Conservation (phyloP, 495 filamentous ascomycete genomes). For the Pseudoneurospora amorphoporcata region DNA sequence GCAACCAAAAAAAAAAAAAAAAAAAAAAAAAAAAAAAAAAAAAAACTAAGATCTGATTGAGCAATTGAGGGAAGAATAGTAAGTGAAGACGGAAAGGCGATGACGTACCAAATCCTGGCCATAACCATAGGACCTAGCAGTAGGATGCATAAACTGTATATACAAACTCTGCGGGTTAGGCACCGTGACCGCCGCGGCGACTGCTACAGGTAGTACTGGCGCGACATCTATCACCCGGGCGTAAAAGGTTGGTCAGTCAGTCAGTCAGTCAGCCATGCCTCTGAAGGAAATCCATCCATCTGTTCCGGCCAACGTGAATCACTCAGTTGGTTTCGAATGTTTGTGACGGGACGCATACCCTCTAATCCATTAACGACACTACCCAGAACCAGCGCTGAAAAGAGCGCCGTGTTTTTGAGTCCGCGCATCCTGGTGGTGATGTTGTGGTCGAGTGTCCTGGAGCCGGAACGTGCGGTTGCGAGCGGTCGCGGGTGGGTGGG, state of each 20-base stretch:
- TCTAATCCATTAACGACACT: conserved; percentile 5
- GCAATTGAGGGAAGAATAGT: neutral
- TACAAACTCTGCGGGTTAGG: neutral
- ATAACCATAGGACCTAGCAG: neutral
- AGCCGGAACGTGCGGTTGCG: neutral
- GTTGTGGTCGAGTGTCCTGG: neutral
- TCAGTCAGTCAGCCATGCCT: neutral
- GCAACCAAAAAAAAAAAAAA: too few relatives aligned
- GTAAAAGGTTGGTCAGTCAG: neutral
- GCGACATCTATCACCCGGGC: neutral
- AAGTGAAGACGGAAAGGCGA: neutral
- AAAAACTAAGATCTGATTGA: neutral
- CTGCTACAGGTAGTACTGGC: neutral
- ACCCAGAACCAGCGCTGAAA: conserved; percentile 23
- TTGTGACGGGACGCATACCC: neutral
- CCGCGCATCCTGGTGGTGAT: conserved; percentile 21
- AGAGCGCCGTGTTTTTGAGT: conserved; percentile 15
- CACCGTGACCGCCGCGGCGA: neutral
- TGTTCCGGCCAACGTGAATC: neutral
- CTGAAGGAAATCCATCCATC: neutral
- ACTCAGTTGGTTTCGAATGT: neutral
- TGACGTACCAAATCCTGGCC: conserved; percentile 1
- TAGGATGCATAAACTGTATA: neutral
- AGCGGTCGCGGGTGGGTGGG: neutral
- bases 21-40: too few relatives aligned